Evolutionary conservation across 441 rosid genomes (phyloP), one percentile per base, ranked within the genome.

Genomic region (Omphalea diandra): DNA sequence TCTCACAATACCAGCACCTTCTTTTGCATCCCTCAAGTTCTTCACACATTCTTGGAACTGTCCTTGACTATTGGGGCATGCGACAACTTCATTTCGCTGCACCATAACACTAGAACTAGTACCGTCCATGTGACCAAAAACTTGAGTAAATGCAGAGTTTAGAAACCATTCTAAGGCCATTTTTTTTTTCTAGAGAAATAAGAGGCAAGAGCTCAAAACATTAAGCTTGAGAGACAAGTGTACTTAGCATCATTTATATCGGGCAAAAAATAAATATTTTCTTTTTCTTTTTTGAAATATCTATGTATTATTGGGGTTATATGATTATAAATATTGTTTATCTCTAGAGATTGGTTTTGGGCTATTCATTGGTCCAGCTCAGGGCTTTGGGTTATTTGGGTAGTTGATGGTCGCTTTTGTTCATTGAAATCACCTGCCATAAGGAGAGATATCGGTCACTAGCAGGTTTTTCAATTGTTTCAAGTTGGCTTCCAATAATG

Each of bases 131-230:
- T n/a, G n/a, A 27, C 75, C 75, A 20, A 68, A 24, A 49, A 73
- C 76, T 68, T 70, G 72, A 64, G 74, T 57, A 29, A 83, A 74
- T 53, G 79, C 71, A 29, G 77, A 74, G 22, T 33, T 72, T 7
- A 82, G 74, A 49, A 78, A 35, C 83, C 79, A 75, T 60, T 73
- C 72, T 36, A 80, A 56, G 33, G 79, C 83, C 83, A 80, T 81
- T 2, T 60, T 38, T 20, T 10, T 2, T 0, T 1, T 43, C 7
- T 63, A 31, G 33, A 24, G 62, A 69, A 22, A 27, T 12, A 29
- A 18, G 5, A 46, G 24, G n/a, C 14, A 46, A 47, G 24, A 65
- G 52, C 35, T 41, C 14, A 44, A 52, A 38, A 29, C 1, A 40
- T 44, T 54, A 64, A 55, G 75, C 75, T 65, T 47, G 14, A 26